Evolutionary conservation across 257 asterid genomes (phyloP).

Genomic region (Solanum rostratum): DNA sequence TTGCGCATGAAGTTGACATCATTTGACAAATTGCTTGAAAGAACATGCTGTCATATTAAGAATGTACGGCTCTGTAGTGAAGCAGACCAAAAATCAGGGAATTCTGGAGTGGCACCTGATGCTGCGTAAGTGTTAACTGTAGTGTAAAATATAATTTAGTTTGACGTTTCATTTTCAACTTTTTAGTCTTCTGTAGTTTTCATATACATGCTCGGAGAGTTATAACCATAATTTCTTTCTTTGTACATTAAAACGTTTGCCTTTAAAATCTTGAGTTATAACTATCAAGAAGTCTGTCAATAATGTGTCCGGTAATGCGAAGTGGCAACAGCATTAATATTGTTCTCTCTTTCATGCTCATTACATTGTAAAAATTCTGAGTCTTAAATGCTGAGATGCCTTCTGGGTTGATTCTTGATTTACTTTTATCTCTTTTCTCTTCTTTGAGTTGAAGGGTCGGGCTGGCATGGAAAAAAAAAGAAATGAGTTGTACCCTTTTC

Average conservation of each 20-base stretch:
- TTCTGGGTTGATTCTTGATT: background rate
- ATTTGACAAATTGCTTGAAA: constrained; percentile 79
- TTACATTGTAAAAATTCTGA: background rate
- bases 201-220: background rate
- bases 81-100: constrained; percentile 63
- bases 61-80: constrained; percentile 89
- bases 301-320: background rate
- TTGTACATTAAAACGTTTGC: background rate
- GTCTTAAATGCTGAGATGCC: background rate
- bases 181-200: background rate
- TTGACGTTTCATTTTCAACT: background rate
- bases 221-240: background rate
- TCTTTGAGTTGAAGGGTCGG: background rate
- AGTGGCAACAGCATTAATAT: background rate
- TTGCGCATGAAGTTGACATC: constrained; percentile 78
- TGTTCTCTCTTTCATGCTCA: background rate
- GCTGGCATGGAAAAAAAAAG: background rate
- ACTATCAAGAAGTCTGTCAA: background rate
- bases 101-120: constrained; percentile 97
- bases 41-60: constrained; percentile 73
- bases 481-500: background rate
- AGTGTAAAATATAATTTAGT: background rate
- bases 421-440: background rate
- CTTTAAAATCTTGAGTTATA: background rate
- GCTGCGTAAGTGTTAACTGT: constrained; percentile 65